A percentile compares a stretch with the other conserved stretches of the same genome.
Conservation (phyloP, 306 rosid species). For the Medicago ruthenica region DNA sequence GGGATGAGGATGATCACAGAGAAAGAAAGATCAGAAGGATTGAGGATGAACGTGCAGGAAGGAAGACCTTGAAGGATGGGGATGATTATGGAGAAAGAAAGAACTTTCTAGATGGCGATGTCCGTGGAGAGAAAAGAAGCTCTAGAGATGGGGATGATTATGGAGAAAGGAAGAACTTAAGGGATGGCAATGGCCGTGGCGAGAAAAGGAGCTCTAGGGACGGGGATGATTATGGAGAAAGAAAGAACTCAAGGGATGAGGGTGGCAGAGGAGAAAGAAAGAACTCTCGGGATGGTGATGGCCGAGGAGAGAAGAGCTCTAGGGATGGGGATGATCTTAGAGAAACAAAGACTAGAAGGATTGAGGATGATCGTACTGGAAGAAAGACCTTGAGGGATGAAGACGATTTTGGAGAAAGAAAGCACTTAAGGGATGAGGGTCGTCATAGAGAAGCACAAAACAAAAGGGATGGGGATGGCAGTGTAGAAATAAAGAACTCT, state of each 20-base stretch:
- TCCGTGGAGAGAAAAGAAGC: slow-evolving; percentile 32
- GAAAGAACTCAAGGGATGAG: slow-evolving; percentile 19
- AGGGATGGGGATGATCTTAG: slow-evolving; percentile 15
- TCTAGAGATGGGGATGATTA: slow-evolving; percentile 34
- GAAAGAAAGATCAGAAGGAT: slow-evolving; percentile 34
- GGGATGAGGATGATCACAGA: slow-evolving; percentile 40
- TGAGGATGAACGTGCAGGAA: slow-evolving; percentile 43
- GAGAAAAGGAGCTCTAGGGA: slow-evolving; percentile 34
- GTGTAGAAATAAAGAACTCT: slow-evolving; percentile 18
- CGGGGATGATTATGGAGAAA: slow-evolving; percentile 11
- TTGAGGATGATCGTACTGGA: slow-evolving; percentile 44
- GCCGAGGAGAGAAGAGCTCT: background rate
- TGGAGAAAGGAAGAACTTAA: background rate
- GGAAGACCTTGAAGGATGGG: slow-evolving; percentile 34
- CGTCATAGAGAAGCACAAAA: background rate
- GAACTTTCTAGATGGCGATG: slow-evolving; percentile 14
- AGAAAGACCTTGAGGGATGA: slow-evolving; percentile 35
- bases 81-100: slow-evolving; percentile 15
- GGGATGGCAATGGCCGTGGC: slow-evolving; percentile 5
- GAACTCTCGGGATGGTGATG: slow-evolving; percentile 37
- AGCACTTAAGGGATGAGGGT: slow-evolving; percentile 14
- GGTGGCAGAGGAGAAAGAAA: slow-evolving; percentile 35
- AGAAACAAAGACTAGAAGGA: slow-evolving; percentile 35
- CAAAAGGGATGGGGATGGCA: slow-evolving; percentile 22
- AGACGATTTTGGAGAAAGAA: slow-evolving; percentile 11